Conservation (phyloP, 495 filamentous ascomycete genomes). For the Penicillium lagena region DNA sequence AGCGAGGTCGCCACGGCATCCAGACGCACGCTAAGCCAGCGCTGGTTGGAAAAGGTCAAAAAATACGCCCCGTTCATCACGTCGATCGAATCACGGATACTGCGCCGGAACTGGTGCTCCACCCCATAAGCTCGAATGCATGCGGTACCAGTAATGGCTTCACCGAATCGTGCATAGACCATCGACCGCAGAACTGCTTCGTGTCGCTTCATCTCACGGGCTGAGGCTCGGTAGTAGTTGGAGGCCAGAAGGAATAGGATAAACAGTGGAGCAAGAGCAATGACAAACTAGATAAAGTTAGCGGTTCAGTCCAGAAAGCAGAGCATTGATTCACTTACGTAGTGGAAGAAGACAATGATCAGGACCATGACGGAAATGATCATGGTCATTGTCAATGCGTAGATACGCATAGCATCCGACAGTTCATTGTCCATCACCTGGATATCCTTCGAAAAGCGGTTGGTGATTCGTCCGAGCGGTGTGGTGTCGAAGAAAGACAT, state of each 20-base stretch:
- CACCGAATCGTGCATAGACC: conserved; percentile 88
- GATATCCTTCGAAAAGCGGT: conserved; percentile 93
- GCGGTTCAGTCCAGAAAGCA: not conserved
- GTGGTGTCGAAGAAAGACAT: conserved; percentile 99
- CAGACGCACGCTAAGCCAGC: conserved; percentile 81
- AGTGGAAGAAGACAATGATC: conserved; percentile 90
- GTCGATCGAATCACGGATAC: conserved; percentile 67
- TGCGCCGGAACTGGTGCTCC: conserved; percentile 61
- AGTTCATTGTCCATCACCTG: conserved; percentile 94
- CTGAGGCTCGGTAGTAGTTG: conserved; percentile 83
- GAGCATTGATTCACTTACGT: conserved; percentile 28
- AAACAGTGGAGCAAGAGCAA: conserved; percentile 78
- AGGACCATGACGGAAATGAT: conserved; percentile 74
- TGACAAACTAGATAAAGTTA: conserved; percentile 53
- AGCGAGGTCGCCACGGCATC: conserved; percentile 76
- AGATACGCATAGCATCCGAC: conserved; percentile 88
- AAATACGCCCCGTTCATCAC: conserved; percentile 92
- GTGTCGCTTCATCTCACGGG: conserved; percentile 89
- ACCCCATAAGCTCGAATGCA: conserved; percentile 87
- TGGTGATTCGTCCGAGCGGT: conserved; percentile 91
- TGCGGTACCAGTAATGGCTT: conserved; percentile 75
- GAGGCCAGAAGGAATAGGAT: conserved; percentile 77
- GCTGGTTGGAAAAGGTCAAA: conserved; percentile 87
- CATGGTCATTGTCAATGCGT: conserved; percentile 76
- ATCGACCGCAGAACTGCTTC: conserved; percentile 80